Percentiles rank a stretch among this genome's conserved stretches.
phyloP scores from a whole-genome alignment of 768 basidiomycete species.

The Sarcomyxa edulis region DNA sequence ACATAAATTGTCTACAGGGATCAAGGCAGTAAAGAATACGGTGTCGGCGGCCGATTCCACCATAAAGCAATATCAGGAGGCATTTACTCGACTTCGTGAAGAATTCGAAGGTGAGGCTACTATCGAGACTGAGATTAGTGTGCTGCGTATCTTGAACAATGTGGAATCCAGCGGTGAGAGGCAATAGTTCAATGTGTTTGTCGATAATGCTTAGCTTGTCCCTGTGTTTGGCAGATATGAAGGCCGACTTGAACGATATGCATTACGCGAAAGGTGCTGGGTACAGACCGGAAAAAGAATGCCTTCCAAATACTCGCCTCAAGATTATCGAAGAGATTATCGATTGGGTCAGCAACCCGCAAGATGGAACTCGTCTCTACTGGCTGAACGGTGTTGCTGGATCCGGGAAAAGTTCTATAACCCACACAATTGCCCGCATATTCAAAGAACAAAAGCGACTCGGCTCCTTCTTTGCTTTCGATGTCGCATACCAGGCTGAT shows the following conservation, averaged over 20 bases:
- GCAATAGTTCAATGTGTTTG: too few species aligned
- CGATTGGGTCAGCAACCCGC: conserved; percentile 13
- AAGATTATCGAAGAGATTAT: conserved; percentile 18
- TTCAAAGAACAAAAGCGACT: conserved; percentile 15
- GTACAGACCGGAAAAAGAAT: conserved; percentile 8
- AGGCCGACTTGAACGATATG: conserved; percentile 1
- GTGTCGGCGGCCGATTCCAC: neutral
- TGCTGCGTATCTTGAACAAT: too few species aligned
- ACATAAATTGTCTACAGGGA: neutral
- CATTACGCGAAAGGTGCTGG: conserved; percentile 4
- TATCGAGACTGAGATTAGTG: conserved; percentile 4
- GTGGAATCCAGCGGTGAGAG: too few species aligned
- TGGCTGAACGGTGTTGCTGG: conserved; percentile 29
- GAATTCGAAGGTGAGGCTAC: neutral
- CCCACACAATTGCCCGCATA: conserved; percentile 22
- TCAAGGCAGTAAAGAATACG: neutral
- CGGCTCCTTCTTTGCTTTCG: conserved; percentile 29
- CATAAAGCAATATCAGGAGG: conserved; percentile 4
- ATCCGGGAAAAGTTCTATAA: conserved; percentile 31
- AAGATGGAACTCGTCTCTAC: conserved; percentile 12
- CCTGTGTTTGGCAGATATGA: neutral
- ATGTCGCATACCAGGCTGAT: conserved; percentile 13
- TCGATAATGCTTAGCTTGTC: too few species aligned
- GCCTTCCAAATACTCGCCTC: conserved; percentile 16
- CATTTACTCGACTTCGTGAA: conserved; percentile 1